Evolutionary conservation across 1,284 basidiomycete species (phyloP), one percentile per base, ranked within the genome.

Genomic region (Leccinum griseonigrum): DNA sequence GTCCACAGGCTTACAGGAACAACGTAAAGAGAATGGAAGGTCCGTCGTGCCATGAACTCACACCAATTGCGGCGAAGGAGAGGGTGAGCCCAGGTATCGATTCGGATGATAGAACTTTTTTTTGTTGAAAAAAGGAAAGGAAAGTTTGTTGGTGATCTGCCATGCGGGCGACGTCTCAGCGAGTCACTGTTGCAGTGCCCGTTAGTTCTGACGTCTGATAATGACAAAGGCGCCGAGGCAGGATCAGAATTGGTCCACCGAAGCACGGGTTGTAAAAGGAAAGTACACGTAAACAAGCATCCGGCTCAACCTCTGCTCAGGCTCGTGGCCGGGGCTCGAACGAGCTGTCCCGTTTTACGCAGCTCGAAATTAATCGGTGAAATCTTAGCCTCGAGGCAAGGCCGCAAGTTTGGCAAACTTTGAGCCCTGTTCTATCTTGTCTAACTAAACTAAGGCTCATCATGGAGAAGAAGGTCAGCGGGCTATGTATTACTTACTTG

Each of bases 261-360:
- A 54, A 40, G 56, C 36, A 54, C 53, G 48, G 28, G 56, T 48
- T 56, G 50, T 26, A 59, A 29, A 40, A 57, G 14, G 38, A 13
- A 31, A 50, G 16, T 52, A 53, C 34, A 52, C 57, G 66, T 59
- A 60, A 64, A n/a, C 50, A 50, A 36, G 34, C 43, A 40, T 43
- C 59, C 57, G 54, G 22, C 29, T 13, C 26, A 9, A 51, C 50
- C 50, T 51, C n/a, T 32, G 50, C 59, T 59, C 29, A 52, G 22
- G 28, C n/a, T 52, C 55, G 57, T 66, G 59, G 60, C 60, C 46
- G 29, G 51, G 53, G 34, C 59, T 55, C 38, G 60, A 40, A 53
- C 16, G 13, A 14, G 13, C 22, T 48, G 18, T 22, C 46, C 43
- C 43, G 52, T 34, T 26, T 55, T 28, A 38, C 54, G 22, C 22